Evolutionary conservation across 2,329 filamentous ascomycete genomes (phyloP).

Genomic region (Fusarium sp.): DNA sequence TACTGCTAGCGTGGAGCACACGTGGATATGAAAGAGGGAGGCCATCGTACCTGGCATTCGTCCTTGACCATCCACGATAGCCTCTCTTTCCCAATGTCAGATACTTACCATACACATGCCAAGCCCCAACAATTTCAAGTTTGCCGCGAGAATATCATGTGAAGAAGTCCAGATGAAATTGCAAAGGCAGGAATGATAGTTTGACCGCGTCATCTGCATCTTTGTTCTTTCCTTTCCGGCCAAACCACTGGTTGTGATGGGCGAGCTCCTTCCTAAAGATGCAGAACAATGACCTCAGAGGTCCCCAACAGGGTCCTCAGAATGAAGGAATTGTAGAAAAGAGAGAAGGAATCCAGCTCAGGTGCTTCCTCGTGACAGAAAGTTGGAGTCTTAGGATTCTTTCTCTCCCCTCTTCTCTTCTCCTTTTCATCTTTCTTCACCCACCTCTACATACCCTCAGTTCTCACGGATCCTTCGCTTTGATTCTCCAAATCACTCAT

Average conservation of each 20-base stretch:
- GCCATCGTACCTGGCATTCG: neutral
- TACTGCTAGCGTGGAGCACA: neutral
- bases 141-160: neutral
- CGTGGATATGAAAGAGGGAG: neutral
- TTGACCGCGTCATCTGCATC: neutral
- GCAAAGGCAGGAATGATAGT: neutral
- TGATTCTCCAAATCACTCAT: neutral
- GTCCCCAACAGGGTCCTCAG: constrained; percentile 5
- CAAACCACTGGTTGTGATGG: neutral
- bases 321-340: neutral
- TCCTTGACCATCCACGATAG: neutral
- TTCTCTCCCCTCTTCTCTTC: constrained; percentile 5
- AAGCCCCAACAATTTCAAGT: neutral
- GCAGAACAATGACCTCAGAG: neutral
- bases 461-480: neutral
- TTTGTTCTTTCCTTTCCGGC: constrained; percentile 5
- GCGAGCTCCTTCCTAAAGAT: constrained; percentile 7
- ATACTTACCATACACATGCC: neutral
- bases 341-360: neutral
- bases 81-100: neutral
- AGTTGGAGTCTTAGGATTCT: too few relatives aligned
- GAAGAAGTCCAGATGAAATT: too few relatives aligned
- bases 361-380: neutral
- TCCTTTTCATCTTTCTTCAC: constrained; percentile 4
- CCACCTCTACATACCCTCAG: constrained; percentile 1